Conservation (phyloP, 1,284 basidiomycete species). For the Exobasidium rhododendri region DNA sequence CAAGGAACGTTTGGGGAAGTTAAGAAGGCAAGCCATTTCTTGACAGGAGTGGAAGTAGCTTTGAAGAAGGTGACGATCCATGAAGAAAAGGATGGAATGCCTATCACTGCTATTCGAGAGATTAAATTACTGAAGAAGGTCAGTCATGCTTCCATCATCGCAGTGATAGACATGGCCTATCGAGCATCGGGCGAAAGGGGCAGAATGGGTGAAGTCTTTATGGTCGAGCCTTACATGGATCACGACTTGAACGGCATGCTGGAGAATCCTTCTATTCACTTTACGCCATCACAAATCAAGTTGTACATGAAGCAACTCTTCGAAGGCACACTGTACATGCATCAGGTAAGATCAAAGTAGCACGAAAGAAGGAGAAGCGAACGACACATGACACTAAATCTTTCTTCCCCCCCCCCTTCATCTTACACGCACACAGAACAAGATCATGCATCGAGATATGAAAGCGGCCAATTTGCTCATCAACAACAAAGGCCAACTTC, state of each 20-base stretch:
- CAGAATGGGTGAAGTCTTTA: slow-evolving; percentile 69
- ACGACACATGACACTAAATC: neutral
- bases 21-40: slow-evolving; percentile 47
- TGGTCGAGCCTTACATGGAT: slow-evolving; percentile 99
- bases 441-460: slow-evolving; percentile 95
- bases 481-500: slow-evolving; percentile 62
- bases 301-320: slow-evolving; percentile 92
- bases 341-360: slow-evolving; percentile 63
- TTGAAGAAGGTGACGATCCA: slow-evolving; percentile 94
- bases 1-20: slow-evolving; percentile 55
- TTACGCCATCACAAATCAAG: slow-evolving; percentile 68
- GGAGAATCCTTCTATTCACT: slow-evolving; percentile 62
- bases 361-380: neutral
- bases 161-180: slow-evolving; percentile 85
- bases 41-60: slow-evolving; percentile 69
- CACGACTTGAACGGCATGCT: slow-evolving; percentile 93
- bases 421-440: too few relatives aligned
- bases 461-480: slow-evolving; percentile 97
- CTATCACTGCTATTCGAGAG: slow-evolving; percentile 93
- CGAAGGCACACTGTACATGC: slow-evolving; percentile 92
- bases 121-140: slow-evolving; percentile 93
- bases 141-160: slow-evolving; percentile 78
- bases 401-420: slow-evolving; percentile 51
- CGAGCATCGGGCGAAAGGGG: slow-evolving; percentile 30
- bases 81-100: slow-evolving; percentile 91